These are phyloP conservation scores for Gracilaria gracilis DNA, from an alignment of 23 red algal genomes.

Conservation along the genomic window DNA sequence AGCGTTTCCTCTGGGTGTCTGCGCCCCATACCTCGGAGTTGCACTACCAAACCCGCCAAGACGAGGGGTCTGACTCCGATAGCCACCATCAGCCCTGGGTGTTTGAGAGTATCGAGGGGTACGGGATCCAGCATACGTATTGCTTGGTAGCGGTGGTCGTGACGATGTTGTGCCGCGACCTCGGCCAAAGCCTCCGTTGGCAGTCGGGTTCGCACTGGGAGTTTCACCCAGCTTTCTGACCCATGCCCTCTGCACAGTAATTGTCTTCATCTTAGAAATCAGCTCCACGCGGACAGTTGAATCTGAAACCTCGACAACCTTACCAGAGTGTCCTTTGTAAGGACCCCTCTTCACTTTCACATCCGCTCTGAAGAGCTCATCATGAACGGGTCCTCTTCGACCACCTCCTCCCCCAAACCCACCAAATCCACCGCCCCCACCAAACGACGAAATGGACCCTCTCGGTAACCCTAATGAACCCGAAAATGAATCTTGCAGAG, in stretches of 20 bases:
- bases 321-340: slow-evolving; percentile 91
- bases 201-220: neutral
- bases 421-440: slow-evolving; percentile 8
- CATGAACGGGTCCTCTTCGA: slow-evolving; percentile 28
- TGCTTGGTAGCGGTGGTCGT: slow-evolving; percentile 20
- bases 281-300: slow-evolving; percentile 88
- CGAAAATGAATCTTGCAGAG: slow-evolving; percentile 3
- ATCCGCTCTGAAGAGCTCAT: slow-evolving; percentile 55
- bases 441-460: slow-evolving; percentile 58
- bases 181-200: neutral
- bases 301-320: slow-evolving; percentile 83
- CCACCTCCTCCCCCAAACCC: slow-evolving; percentile 45
- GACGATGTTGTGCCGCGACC: slow-evolving; percentile 7
- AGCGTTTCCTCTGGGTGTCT: slow-evolving; percentile 51
- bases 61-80: slow-evolving; percentile 42
- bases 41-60: slow-evolving; percentile 12
- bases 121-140: neutral
- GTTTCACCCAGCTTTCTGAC: slow-evolving; percentile 39
- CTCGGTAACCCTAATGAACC: slow-evolving; percentile 31
- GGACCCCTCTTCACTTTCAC: slow-evolving; percentile 84
- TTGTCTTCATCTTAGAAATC: slow-evolving; percentile 83
- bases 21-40: slow-evolving; percentile 21
- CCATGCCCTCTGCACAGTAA: slow-evolving; percentile 65
- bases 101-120: slow-evolving; percentile 27
- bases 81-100: slow-evolving; percentile 3